Conservation (phyloP, 768 basidiomycete species). For the Suillus brevipes region DNA sequence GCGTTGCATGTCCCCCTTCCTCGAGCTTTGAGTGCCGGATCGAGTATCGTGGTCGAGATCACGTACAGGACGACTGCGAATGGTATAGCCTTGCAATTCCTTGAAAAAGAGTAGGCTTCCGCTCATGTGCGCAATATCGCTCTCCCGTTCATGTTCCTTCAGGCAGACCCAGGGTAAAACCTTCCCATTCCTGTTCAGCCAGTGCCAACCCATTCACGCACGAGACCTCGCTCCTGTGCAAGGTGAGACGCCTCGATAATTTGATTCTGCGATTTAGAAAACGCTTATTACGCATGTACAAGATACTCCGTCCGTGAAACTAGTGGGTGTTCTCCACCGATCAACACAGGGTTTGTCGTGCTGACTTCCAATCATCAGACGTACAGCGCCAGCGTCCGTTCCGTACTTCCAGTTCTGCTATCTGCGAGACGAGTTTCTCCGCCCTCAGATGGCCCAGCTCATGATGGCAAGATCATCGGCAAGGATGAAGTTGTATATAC, state of each 20-base stretch:
- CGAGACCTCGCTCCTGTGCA: constrained; percentile 52
- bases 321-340: constrained; percentile 30
- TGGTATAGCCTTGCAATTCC: constrained; percentile 54
- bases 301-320: constrained; percentile 60
- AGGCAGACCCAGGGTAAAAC: constrained; percentile 56
- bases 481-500: constrained; percentile 46
- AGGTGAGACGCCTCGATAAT: constrained; percentile 23
- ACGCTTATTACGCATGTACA: background rate
- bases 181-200: constrained; percentile 58
- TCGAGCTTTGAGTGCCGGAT: constrained; percentile 20
- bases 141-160: background rate
- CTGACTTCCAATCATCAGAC: constrained; percentile 31
- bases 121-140: background rate
- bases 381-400: constrained; percentile 49
- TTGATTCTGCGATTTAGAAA: background rate
- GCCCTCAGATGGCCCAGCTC: constrained; percentile 40
- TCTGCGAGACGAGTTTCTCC: constrained; percentile 57
- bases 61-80: constrained; percentile 45
- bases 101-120: constrained; percentile 41
- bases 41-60: constrained; percentile 36
- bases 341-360: background rate
- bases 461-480: constrained; percentile 45
- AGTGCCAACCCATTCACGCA: constrained; percentile 61
- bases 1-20: constrained; percentile 38
- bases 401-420: constrained; percentile 53